Evolutionary conservation across 1,284 basidiomycete species (phyloP), one percentile per base, ranked within the genome.

Genomic region (Lignosus rhinocerotis): DNA sequence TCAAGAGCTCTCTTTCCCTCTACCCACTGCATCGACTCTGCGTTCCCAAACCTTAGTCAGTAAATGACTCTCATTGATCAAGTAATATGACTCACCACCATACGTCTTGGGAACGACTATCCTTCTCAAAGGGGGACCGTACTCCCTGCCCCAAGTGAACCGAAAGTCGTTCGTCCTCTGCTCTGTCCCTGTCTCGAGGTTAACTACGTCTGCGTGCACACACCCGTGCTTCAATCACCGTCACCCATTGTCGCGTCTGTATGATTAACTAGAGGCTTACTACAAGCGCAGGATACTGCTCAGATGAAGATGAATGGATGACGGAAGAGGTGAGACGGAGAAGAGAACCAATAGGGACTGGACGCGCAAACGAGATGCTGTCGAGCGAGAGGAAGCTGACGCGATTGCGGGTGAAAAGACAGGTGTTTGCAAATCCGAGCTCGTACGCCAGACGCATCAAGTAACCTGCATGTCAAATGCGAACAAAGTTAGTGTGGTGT

Each of bases 1-100:
- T 86, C 83, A 0, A 89, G 74, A 3, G 86, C 85, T 9, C 92
- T 79, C 58, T 82, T 83, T 0, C 88, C 91, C 71, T 93, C 91
- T 31, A 93, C 75, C 85, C 89, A 93, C 42, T 85, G 73, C 90
- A 94, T 93, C 3, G 88, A 85, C 71, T 93, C 92, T 85, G 72
- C 44, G 33, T 11, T 6, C 8, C 25, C 66, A 36, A 16, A 10
- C 10, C 6, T 14, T 9, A 33, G 11, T 51, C 41, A 52, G 44
- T 31, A 16, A 7, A 34, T 34, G 2, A 19, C 12, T n/a, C 14
- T 43, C 25, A 51, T 5, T 25, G 33, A 39, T 48, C 7, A 38
- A 33, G 34, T 21, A 42, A 6, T 19, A 3, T 1, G 12, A 67
- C 78, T 14, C 61, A 85, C 87, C 87, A 75, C 80, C 76, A 67